A percentile compares a stretch with the other conserved stretches of the same genome.
Conservation (phyloP, 257 asterid species). For the Linaria vulgaris region DNA sequence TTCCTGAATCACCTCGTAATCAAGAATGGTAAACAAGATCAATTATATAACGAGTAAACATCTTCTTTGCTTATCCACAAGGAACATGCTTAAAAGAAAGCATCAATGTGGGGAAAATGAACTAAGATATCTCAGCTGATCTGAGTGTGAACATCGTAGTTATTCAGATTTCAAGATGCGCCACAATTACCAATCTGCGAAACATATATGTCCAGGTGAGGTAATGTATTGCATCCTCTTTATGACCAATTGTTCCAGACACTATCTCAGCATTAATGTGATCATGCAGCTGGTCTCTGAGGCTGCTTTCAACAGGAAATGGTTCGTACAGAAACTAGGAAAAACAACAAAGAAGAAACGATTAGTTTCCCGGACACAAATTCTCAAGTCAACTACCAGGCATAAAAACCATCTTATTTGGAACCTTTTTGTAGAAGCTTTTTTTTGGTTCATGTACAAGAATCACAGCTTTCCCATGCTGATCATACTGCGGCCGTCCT, state of each 20-base stretch:
- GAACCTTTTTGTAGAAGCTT: slow-evolving; percentile 95
- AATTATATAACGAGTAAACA: background rate
- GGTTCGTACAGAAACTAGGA: slow-evolving; percentile 95
- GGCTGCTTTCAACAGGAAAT: slow-evolving; percentile 99
- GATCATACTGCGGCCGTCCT: slow-evolving; percentile 97
- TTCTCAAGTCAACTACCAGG: slow-evolving; percentile 10
- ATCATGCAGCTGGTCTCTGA: slow-evolving; percentile 92
- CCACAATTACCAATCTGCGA: slow-evolving; percentile 83
- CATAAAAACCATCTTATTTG: slow-evolving; percentile 4
- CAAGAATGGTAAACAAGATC: too few relatives aligned
- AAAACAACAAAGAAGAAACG: slow-evolving; percentile 16
- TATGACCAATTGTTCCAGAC: slow-evolving; percentile 87
- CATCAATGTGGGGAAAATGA: background rate
- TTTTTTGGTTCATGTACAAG: slow-evolving; percentile 98
- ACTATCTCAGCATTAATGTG: slow-evolving; percentile 97
- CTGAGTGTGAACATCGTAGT: slow-evolving; percentile 14
- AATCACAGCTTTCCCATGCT: slow-evolving; percentile 97
- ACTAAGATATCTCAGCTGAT: background rate
- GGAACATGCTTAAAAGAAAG: background rate
- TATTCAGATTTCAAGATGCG: slow-evolving; percentile 16
- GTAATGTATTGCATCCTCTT: slow-evolving; percentile 94
- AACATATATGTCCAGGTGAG: slow-evolving; percentile 98
- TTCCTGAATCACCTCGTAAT: background rate
- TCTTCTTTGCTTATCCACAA: background rate
- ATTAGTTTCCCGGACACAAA: slow-evolving; percentile 21